Percentiles rank a stretch among this genome's conserved stretches.
Conservation (phyloP, 257 asterid species). For the Scutellaria minor region DNA sequence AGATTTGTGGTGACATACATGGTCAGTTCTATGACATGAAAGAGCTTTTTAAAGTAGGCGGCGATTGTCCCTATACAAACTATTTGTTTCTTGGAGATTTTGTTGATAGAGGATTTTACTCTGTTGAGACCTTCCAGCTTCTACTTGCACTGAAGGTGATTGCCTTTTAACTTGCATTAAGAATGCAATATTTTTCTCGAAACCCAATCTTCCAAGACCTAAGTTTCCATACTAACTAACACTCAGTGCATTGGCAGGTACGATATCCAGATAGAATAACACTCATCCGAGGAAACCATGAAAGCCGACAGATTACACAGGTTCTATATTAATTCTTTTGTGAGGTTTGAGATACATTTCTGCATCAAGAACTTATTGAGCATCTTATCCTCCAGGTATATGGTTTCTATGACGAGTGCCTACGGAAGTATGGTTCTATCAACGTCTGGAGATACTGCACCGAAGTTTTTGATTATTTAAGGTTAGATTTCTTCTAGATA, state of each 20-base stretch:
- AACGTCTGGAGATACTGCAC: conserved; percentile 99
- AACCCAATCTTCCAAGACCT: no score
- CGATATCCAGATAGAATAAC: conserved; percentile 98
- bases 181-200: no score
- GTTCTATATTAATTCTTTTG: conserved; percentile 45
- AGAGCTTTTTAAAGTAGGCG: conserved; percentile 96
- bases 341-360: conserved; percentile 30
- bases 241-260: conserved; percentile 60
- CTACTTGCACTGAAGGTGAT: conserved; percentile 91
- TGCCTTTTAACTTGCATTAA: conserved; percentile 23
- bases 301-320: conserved; percentile 99
- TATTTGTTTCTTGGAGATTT: conserved; percentile 98
- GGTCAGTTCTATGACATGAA: conserved; percentile 99
- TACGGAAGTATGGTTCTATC: conserved; percentile 89
- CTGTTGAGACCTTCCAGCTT: conserved; percentile 96
- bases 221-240: conserved; percentile 23
- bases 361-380: conserved; percentile 22
- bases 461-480: conserved; percentile 87
- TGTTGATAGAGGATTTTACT: conserved; percentile 95
- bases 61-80: conserved; percentile 93
- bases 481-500: conserved; percentile 55
- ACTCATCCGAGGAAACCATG: conserved; percentile 95
- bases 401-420: conserved; percentile 98
- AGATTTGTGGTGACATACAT: conserved; percentile 99
- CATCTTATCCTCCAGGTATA: conserved; percentile 67